Evolutionary conservation across 176 grass and related monocot species (phyloP).

Genomic region (Miscanthus lutarioriparius): DNA sequence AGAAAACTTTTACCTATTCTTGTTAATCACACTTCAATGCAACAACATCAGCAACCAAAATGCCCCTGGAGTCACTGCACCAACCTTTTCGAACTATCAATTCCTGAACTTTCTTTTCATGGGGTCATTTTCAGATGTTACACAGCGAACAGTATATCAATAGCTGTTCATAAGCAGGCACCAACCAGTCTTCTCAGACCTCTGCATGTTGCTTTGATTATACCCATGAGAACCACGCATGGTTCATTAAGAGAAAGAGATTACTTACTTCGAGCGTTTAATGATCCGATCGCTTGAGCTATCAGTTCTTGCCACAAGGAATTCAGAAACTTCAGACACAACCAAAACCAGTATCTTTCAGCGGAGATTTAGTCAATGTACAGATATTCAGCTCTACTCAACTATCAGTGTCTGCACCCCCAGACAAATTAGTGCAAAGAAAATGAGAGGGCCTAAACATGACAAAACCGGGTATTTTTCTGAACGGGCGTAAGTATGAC

Average conservation of each 20-base stretch:
- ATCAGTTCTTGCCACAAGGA: conserved; percentile 21
- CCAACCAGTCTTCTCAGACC: neutral
- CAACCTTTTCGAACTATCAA: conserved; percentile 31
- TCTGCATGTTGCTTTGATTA: neutral
- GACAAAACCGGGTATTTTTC: neutral
- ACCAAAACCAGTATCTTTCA: conserved; percentile 13
- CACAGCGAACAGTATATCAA: conserved; percentile 11
- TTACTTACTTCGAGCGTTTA: conserved; percentile 12
- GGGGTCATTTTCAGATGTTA: conserved; percentile 24
- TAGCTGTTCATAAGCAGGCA: neutral
- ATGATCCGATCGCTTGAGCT: conserved; percentile 14
- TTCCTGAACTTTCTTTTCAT: conserved; percentile 39
- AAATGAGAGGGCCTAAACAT: conserved; percentile 25
- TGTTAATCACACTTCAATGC: conserved; percentile 21
- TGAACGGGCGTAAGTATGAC: neutral
- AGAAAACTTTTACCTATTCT: conserved; percentile 19
- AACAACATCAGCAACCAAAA: neutral
- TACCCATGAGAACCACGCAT: neutral
- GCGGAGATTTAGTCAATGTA: neutral
- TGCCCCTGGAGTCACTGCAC: neutral
- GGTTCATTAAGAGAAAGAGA: neutral
- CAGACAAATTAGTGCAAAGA: conserved; percentile 19
- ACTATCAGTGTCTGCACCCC: conserved; percentile 34
- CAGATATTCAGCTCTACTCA: conserved; percentile 31
- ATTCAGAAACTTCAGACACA: conserved; percentile 7